Evolutionary conservation across 2,329 filamentous ascomycete species (phyloP), one percentile per base, ranked within the genome.

Genomic region (Colletotrichum kahawae): DNA sequence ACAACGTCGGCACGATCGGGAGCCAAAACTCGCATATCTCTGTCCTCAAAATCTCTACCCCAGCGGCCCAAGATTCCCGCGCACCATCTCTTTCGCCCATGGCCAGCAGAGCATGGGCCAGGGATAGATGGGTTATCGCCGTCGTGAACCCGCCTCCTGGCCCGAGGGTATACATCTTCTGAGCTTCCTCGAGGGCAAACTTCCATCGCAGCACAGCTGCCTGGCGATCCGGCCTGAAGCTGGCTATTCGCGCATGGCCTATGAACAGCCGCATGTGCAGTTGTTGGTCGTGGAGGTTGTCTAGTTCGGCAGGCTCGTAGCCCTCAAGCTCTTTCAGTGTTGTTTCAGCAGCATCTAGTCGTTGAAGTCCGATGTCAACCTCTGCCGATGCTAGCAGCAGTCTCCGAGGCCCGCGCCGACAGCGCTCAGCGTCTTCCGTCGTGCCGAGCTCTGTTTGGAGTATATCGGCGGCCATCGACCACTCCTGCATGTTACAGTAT

Each of bases 1-100:
- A 84, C 0, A 66, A 66, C 1, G 81, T 84, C 1, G 81, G 79
- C 14, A 83, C 68, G 0, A 80, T 71, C 0, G 82, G 82, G 4
- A 84, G 77, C 5, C 81, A 81, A 48, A 80, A 84, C 72, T 84
- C 82, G 33, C 81, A 83, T 8, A 76, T 78, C 31, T 82, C 80
- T 0, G 43, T 79, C 31, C 38, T 54, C 29, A 72, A n/a, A 1
- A 72, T 68, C 21, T 68, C 54, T 12, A 60, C 24, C 4, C 76
- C 80, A 3, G 70, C 69, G 10, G 75, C 78, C 82, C 82, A 83
- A n/a, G 70, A 68, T 14, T 34, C 63, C 2, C 67, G 70, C 0
- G 75, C 81, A 1, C 70, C 63, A 0, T 78, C 66, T 1, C 27
- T 38, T 13, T 83, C 77, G 0, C 80, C 81, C 0, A 77, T 13